phyloP scores from a whole-genome alignment of 352 stramenopile species.

The Hyaloperonospora arabidopsidis region DNA sequence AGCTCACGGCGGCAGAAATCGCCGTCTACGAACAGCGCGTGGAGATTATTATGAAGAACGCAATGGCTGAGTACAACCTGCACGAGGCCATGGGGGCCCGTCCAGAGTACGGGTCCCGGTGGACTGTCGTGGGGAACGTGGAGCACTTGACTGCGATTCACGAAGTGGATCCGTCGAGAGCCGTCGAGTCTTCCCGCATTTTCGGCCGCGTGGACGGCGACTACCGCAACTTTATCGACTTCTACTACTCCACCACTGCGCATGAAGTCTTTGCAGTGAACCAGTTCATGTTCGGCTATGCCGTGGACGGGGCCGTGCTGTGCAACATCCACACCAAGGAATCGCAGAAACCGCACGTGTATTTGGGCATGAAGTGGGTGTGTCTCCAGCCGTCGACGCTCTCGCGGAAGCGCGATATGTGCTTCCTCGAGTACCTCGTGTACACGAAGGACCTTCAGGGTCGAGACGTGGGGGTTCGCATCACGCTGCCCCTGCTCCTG shows the following conservation, averaged over 20 bases:
- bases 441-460: slow-evolving; percentile 50
- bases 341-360: slow-evolving; percentile 34
- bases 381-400: slow-evolving; percentile 53
- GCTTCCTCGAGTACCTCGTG: slow-evolving; percentile 71
- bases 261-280: slow-evolving; percentile 59
- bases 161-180: slow-evolving; percentile 29
- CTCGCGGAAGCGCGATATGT: slow-evolving; percentile 57
- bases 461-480: slow-evolving; percentile 59
- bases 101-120: slow-evolving; percentile 33
- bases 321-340: slow-evolving; percentile 63
- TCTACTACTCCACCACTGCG: slow-evolving; percentile 50
- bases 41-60: slow-evolving; percentile 37
- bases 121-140: slow-evolving; percentile 28
- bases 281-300: slow-evolving; percentile 59
- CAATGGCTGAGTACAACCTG: slow-evolving; percentile 35
- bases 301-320: slow-evolving; percentile 58
- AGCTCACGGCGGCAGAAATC: slow-evolving; percentile 25
- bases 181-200: slow-evolving; percentile 37
- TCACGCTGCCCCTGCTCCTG: slow-evolving; percentile 54
- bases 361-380: slow-evolving; percentile 80
- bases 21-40: slow-evolving; percentile 33
- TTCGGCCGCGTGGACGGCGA: slow-evolving; percentile 56
- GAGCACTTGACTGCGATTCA: slow-evolving; percentile 34
- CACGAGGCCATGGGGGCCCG: slow-evolving; percentile 33
- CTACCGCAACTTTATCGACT: slow-evolving; percentile 59